These are phyloP conservation scores for Hura crepitans DNA, from an alignment of 441 rosid species.

Conservation along the genomic window DNA sequence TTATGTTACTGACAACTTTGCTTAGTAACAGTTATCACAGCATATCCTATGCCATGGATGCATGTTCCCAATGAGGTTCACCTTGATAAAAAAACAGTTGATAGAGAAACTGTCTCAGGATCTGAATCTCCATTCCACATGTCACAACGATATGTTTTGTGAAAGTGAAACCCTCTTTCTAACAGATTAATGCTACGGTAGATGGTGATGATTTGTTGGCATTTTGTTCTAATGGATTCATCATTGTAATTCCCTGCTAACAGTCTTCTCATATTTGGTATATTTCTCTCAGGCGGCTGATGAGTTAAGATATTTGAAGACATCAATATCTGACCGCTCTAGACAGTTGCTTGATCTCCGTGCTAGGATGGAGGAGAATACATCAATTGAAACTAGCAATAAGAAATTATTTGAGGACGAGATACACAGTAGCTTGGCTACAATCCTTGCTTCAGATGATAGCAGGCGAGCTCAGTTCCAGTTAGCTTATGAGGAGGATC, in stretches of 20 bases:
- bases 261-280: slow-evolving; percentile 1
- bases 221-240: background rate
- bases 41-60: background rate
- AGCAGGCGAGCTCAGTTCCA: slow-evolving; percentile 68
- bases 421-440: slow-evolving; percentile 51
- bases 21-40: background rate
- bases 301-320: slow-evolving; percentile 71
- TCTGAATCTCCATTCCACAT: background rate
- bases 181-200: background rate
- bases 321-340: slow-evolving; percentile 62
- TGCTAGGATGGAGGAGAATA: slow-evolving; percentile 61
- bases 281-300: slow-evolving; percentile 54
- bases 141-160: background rate
- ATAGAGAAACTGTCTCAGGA: background rate
- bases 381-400: slow-evolving; percentile 47
- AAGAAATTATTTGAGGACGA: slow-evolving; percentile 83
- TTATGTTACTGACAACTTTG: background rate
- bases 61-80: background rate
- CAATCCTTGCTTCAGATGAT: slow-evolving; percentile 77
- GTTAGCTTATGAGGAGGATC: slow-evolving; percentile 70
- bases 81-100: slow-evolving; percentile 1
- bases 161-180: slow-evolving; percentile 2
- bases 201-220: background rate
- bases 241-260: background rate
- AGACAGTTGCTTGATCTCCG: slow-evolving; percentile 67